phyloP scores from a whole-genome alignment of 2,329 filamentous ascomycete species.

The Dothistroma pini region DNA sequence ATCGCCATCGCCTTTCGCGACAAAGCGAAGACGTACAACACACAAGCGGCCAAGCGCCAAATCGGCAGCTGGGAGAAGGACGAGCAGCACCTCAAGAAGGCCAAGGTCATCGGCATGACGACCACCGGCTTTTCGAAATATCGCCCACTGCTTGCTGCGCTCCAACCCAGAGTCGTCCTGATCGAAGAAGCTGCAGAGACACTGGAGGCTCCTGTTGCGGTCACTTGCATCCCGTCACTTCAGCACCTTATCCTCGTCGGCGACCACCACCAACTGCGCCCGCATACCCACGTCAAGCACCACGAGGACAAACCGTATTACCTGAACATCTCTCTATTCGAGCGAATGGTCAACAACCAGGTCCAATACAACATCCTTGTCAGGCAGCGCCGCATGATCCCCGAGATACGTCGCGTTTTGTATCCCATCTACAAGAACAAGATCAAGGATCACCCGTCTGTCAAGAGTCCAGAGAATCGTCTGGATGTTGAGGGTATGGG shows the following conservation, averaged over 20 bases:
- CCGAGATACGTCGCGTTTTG: slow-evolving; percentile 60
- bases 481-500: slow-evolving; percentile 61
- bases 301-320: slow-evolving; percentile 60
- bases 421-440: slow-evolving; percentile 59
- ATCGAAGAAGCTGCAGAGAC: slow-evolving; percentile 81
- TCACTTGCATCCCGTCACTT: slow-evolving; percentile 58
- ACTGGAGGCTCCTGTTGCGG: slow-evolving; percentile 60
- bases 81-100: slow-evolving; percentile 56
- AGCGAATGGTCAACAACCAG: slow-evolving; percentile 65
- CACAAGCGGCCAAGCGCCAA: slow-evolving; percentile 51
- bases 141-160: slow-evolving; percentile 61
- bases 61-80: slow-evolving; percentile 59
- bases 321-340: slow-evolving; percentile 73
- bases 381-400: slow-evolving; percentile 70
- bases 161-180: slow-evolving; percentile 65
- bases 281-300: slow-evolving; percentile 60
- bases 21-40: slow-evolving; percentile 50
- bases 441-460: slow-evolving; percentile 55
- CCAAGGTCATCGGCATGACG: slow-evolving; percentile 64
- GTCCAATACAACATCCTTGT: slow-evolving; percentile 63
- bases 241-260: slow-evolving; percentile 68
- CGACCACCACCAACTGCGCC: slow-evolving; percentile 76
- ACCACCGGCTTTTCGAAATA: slow-evolving; percentile 82
- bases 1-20: slow-evolving; percentile 48
- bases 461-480: slow-evolving; percentile 45